Conservation (phyloP, 768 basidiomycete genomes). For the Leccinum broughii region DNA sequence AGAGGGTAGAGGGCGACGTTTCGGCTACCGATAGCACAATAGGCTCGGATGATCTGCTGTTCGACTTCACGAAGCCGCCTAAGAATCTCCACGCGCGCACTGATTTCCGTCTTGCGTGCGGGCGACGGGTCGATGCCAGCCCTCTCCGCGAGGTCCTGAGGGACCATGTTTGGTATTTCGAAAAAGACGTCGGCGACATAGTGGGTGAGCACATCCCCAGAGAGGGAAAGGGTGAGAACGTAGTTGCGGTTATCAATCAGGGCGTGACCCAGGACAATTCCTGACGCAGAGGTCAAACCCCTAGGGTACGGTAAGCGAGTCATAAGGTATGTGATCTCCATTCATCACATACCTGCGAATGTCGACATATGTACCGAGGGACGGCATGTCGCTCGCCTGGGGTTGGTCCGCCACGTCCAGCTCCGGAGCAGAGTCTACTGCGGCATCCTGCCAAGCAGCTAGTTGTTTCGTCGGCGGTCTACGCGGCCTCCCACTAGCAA, state of each 20-base stretch:
- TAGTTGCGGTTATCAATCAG: slow-evolving; percentile 32
- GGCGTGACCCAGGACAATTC: slow-evolving; percentile 32
- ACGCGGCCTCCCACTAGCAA: slow-evolving; percentile 5
- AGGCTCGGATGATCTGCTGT: slow-evolving; percentile 45
- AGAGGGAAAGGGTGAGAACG: slow-evolving; percentile 32
- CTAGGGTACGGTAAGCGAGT: slow-evolving; percentile 20
- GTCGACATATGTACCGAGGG: slow-evolving; percentile 54
- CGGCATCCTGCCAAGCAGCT: slow-evolving; percentile 27
- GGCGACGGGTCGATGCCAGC: slow-evolving; percentile 44
- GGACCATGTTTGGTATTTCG: slow-evolving; percentile 55
- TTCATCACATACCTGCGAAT: slow-evolving; percentile 44
- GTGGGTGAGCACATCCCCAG: slow-evolving; percentile 55
- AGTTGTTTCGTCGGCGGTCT: slow-evolving; percentile 29
- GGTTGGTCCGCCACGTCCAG: slow-evolving; percentile 16
- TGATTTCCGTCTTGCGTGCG: slow-evolving; percentile 37
- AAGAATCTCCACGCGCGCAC: slow-evolving; percentile 66
- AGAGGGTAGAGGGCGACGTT: slow-evolving; percentile 41
- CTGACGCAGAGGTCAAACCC: slow-evolving; percentile 21
- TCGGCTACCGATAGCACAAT: slow-evolving; percentile 35
- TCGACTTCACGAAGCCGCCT: slow-evolving; percentile 59
- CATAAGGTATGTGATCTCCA: background rate
- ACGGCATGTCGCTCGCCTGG: slow-evolving; percentile 21
- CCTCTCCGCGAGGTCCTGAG: slow-evolving; percentile 44
- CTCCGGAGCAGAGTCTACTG: slow-evolving; percentile 11
- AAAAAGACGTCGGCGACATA: slow-evolving; percentile 57